Conservation (phyloP, 73 alveolate species). For the Blepharisma stoltei region DNA sequence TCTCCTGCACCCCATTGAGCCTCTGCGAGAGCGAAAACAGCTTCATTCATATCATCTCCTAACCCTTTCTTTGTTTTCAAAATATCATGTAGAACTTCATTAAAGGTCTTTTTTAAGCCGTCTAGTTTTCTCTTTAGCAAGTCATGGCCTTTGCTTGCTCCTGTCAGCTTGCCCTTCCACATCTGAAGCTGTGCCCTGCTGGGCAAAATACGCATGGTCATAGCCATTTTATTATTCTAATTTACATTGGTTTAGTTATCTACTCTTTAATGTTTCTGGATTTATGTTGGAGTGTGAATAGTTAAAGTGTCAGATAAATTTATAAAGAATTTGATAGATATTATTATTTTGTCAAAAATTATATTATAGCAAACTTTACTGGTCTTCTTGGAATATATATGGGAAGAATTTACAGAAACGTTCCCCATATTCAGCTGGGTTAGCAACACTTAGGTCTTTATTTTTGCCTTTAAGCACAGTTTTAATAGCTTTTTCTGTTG, state of each 20-base stretch:
- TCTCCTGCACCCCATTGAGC: constrained; percentile 93
- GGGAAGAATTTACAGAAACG: too few species aligned
- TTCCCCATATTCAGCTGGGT: not conserved
- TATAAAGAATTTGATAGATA: too few species aligned
- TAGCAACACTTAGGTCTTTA: not conserved
- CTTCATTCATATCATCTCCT: constrained; percentile 76
- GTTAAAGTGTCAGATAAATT: too few species aligned
- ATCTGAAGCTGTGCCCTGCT: constrained; percentile 50
- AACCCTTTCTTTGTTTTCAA: constrained; percentile 66
- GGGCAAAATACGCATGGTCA: constrained; percentile 31
- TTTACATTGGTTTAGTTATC: too few species aligned
- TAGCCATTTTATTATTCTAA: too few species aligned
- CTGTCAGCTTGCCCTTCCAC: constrained; percentile 64
- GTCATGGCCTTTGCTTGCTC: constrained; percentile 97
- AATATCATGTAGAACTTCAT: constrained; percentile 71
- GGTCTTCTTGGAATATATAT: too few species aligned
- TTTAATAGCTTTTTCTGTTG: not conserved
- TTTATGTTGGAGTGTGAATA: too few species aligned
- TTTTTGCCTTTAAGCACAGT: not conserved
- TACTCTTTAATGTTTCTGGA: too few species aligned
- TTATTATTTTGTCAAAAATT: too few species aligned
- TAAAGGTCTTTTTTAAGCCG: constrained; percentile 90
- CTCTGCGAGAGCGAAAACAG: constrained; percentile 76
- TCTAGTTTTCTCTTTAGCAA: constrained; percentile 94
- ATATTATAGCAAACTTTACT: too few species aligned